Percentiles rank a stretch among this genome's conserved stretches.
Evolutionary conservation across 768 basidiomycete species (phyloP).

Genomic region (Boletus fagicola): DNA sequence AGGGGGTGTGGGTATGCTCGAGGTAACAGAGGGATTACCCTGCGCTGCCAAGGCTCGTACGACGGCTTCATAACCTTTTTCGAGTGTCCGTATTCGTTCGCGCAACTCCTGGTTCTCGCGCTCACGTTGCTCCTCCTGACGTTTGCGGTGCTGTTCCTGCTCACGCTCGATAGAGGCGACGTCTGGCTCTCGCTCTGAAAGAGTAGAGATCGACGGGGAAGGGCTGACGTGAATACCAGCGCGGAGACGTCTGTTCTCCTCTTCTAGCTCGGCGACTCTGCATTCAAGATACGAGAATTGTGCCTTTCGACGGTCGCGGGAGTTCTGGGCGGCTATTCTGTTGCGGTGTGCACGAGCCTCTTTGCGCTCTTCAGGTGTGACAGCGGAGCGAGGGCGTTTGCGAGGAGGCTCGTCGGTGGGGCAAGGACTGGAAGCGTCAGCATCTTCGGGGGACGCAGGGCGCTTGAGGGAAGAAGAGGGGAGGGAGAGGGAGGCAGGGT

Average conservation of each 20-base stretch:
- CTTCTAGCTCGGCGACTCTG: conserved; percentile 70
- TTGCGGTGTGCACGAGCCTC: conserved; percentile 90
- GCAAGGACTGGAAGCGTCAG: conserved; percentile 10
- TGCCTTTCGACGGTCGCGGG: conserved; percentile 84
- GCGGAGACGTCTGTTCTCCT: conserved; percentile 76
- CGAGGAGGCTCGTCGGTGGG: conserved; percentile 52
- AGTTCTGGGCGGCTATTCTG: conserved; percentile 91
- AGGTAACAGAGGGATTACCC: conserved; percentile 32
- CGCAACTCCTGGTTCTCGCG: conserved; percentile 72
- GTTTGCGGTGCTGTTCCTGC: conserved; percentile 34
- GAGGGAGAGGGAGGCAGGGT: conserved; percentile 40
- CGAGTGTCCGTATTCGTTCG: conserved; percentile 74
- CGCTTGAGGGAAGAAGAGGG: conserved; percentile 34
- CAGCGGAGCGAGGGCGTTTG: conserved; percentile 67
- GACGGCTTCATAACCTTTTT: conserved; percentile 79
- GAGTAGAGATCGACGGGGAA: conserved; percentile 13
- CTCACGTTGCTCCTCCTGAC: conserved; percentile 45
- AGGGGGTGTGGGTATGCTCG: conserved; percentile 16
- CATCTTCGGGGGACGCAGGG: conserved; percentile 31
- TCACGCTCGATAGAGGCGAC: conserved; percentile 27
- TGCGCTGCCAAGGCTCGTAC: conserved; percentile 72
- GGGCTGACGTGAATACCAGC: conserved; percentile 43
- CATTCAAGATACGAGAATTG: conserved; percentile 71
- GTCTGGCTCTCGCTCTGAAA: conserved; percentile 23
- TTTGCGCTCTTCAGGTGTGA: conserved; percentile 72